Conservation (phyloP, 306 rosid species). For the Vigna trinervia region DNA sequence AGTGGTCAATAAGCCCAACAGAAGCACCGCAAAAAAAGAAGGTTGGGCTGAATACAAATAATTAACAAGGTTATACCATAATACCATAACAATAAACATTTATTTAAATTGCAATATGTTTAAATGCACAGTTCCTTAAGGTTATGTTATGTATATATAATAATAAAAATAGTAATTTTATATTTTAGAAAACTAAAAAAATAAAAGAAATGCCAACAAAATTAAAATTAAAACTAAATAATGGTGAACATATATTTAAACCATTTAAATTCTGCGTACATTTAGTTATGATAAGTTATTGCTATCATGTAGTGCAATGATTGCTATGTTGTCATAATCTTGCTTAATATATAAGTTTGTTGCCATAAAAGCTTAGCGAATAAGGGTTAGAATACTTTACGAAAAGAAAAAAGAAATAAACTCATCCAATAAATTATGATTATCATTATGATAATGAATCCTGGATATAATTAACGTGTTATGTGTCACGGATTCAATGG, state of each 20-base stretch:
- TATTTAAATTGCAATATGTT: too few species aligned
- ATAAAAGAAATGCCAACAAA: too few species aligned
- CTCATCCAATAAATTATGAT: neutral
- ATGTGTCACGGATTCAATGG: neutral
- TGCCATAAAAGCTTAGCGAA: constrained; percentile 12
- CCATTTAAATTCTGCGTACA: neutral
- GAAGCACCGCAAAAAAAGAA: neutral
- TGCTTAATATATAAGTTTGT: constrained; percentile 43
- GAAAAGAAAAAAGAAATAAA: neutral
- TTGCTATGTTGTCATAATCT: constrained; percentile 25
- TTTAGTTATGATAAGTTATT: neutral
- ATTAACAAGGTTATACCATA: too few species aligned
- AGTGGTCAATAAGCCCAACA: neutral
- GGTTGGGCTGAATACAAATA: neutral
- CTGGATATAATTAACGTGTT: constrained; percentile 18
- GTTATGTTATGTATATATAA: too few species aligned
- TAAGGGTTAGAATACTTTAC: neutral
- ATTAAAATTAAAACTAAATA: too few species aligned
- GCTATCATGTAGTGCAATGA: constrained; percentile 24
- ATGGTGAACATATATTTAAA: too few species aligned
- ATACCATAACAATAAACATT: too few species aligned
- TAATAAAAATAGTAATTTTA: too few species aligned
- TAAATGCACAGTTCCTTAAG: too few species aligned
- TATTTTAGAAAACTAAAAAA: too few species aligned
- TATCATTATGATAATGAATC: neutral